Evolutionary conservation across 345 rosid genomes (phyloP), one percentile per base, ranked within the genome.

Genomic region (Kandelia obovata): DNA sequence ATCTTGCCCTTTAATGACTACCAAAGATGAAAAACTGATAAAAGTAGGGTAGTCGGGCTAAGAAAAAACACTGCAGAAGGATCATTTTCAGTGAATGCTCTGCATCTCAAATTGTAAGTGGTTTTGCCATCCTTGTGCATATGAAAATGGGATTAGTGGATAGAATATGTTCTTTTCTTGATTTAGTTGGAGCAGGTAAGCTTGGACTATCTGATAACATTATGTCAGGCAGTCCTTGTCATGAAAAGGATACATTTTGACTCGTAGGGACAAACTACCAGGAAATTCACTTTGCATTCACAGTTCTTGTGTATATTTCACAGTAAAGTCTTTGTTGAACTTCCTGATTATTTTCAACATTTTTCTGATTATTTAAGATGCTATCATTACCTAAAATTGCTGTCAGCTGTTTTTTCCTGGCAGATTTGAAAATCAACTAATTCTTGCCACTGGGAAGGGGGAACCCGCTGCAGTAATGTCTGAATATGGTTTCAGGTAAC

Each of bases 401-500:
- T 13, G 47, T 26, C 5, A 35, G 62, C 66, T 51, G 53, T 59
- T 49, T 28, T 61, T 66, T 25, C 25, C 17, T 37, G 5, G 63
- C 77, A 84, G 83, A 69, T 80, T 66, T 59, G 81, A 82, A 82
- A 76, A 82, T 63, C 80, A 84, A 65, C 76, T 84, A 35, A 72
- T 80, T 56, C 21, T 84, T 71, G 80, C 86, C 65, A 80, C 85
- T 28, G 84, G 85, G 61, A 84, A 84, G 74, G 88, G 85, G 66
- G 85, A 84, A 49, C 84, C 85, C 9, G 77, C 79, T n/a, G 7
- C 55, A 43, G 85, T 84, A 32, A 84, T 84, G 85, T 80, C 78
- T 5, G 84, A 82, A 69, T 84, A 82, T 55, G 88, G 88, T 67
- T 84, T 82, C 75, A 84, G 80, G 88, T 82, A 76, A 78, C 77